Base-by-base conservation (phyloP, 164 flowering plant species). In the Dillenia turbinata region DNA sequence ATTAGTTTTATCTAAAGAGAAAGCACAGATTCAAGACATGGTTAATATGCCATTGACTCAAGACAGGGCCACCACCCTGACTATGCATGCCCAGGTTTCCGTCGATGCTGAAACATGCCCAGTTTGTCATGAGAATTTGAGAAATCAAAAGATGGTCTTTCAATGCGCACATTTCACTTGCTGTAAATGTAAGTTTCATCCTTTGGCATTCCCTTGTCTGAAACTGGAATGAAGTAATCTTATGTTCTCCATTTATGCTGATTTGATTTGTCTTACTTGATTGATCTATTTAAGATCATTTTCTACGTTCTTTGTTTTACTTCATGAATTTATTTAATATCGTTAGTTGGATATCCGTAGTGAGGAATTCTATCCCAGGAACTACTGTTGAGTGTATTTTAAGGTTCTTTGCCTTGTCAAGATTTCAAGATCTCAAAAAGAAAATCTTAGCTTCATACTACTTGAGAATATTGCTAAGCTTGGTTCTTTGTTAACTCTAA, bases 101-200 rank as follows among this genome's bases (percentile, higher is more conserved):
- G 66, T 61, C 60, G 78, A 75, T 51, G 86, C 77, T 56, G 93
- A 86, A 65, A 52, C 82, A 44, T 94, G 97, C 79, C 98, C 98
- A 60, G 73, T 94, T 75, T 94, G 98, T 71, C 98, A 89, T 56
- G 98, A 94, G 61, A 88, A 75, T 62, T 83, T 89, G 61, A 69
- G 74, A 65, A 74, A 67, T 62, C 87, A 81, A 68, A 94, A 79
- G 75, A 90, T 94, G 97, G 96, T 94, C 56, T 90, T 94, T 66
- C 96, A 80, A 72, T 94, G 98, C 73, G 98, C 96, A 12, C 98
- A 94, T 75, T 64, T 85, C 59, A 87, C 86, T 52, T 94, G 98
- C 75, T 90, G 91, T 79, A 86, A 81, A 83, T 94, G 98, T 94
- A 81, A 86, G 88, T 78, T 62, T 65, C 46, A 54, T 61, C 44